phyloP scores from a whole-genome alignment of 1,139 yeast genomes.

The Candida sanyaensis region DNA sequence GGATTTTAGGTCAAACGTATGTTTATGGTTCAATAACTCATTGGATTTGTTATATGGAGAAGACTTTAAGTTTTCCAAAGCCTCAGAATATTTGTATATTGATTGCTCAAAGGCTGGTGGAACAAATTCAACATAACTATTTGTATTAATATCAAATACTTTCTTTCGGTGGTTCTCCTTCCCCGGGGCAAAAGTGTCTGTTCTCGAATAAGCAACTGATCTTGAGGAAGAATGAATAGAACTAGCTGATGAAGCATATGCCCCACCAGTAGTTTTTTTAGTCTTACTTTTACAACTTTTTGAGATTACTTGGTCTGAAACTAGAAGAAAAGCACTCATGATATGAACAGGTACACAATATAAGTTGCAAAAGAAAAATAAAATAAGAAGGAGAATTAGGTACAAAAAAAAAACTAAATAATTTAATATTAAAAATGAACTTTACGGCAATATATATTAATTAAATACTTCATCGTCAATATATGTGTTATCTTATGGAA shows the following conservation, averaged over 20 bases:
- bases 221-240: not conserved
- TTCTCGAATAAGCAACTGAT: not conserved
- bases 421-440: too few relatives aligned
- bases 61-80: slow-evolving; percentile 8
- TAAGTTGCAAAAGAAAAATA: not conserved
- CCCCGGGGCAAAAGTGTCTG: not conserved
- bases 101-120: slow-evolving; percentile 16
- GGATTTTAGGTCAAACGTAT: slow-evolving; percentile 18
- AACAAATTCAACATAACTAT: slow-evolving; percentile 13
- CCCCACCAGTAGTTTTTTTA: not conserved
- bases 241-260: not conserved
- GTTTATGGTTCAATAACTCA: slow-evolving; percentile 8
- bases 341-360: not conserved
- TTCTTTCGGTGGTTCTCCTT: slow-evolving; percentile 11
- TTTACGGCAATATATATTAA: too few relatives aligned
- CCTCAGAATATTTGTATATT: slow-evolving; percentile 16
- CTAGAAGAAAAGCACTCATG: slow-evolving; percentile 6
- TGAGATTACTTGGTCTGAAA: not conserved
- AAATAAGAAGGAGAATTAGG: not conserved
- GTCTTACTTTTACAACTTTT: not conserved
- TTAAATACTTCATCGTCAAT: too few relatives aligned
- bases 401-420: too few relatives aligned
- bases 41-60: slow-evolving; percentile 16
- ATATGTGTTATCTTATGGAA: too few relatives aligned
- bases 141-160: slow-evolving; percentile 18